A percentile compares a stretch with the other conserved stretches of the same genome.
phyloP scores from a whole-genome alignment of 2,329 filamentous ascomycete genomes.

The Balansia obtecta region DNA sequence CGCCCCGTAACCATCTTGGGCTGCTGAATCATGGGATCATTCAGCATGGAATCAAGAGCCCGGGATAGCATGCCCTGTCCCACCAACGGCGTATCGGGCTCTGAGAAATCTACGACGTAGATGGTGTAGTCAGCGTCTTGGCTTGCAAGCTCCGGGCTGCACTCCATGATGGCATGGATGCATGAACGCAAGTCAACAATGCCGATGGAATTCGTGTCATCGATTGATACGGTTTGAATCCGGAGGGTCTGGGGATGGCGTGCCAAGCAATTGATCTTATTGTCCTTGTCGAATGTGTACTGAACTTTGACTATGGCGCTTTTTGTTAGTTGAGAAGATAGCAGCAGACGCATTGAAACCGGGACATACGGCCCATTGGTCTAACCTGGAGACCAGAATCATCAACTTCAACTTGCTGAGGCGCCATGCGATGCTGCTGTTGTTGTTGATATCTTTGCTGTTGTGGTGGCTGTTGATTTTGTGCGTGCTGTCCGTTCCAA shows the following conservation, averaged over 20 bases:
- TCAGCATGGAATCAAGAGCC: slow-evolving; percentile 43
- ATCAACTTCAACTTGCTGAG: slow-evolving; percentile 19
- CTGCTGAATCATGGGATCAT: slow-evolving; percentile 35
- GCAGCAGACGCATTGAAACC: slow-evolving; percentile 6
- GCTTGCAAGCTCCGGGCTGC: slow-evolving; percentile 69
- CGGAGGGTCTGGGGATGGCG: slow-evolving; percentile 69
- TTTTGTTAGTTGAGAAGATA: slow-evolving; percentile 9
- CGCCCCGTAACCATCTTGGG: slow-evolving; percentile 76
- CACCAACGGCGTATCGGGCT: slow-evolving; percentile 83
- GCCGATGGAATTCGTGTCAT: slow-evolving; percentile 71
- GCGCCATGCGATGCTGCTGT: slow-evolving; percentile 16
- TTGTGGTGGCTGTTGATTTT: slow-evolving; percentile 4
- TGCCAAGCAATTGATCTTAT: slow-evolving; percentile 80
- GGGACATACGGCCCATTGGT: slow-evolving; percentile 54
- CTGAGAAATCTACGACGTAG: slow-evolving; percentile 93
- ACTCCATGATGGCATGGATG: slow-evolving; percentile 63
- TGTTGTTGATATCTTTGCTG: slow-evolving; percentile 1
- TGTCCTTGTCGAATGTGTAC: slow-evolving; percentile 87
- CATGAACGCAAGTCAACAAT: slow-evolving; percentile 80
- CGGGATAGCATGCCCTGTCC: slow-evolving; percentile 92
- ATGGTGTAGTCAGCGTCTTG: slow-evolving; percentile 81
- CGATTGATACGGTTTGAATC: slow-evolving; percentile 68
- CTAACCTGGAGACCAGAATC: slow-evolving; percentile 44
- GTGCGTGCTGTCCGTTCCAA: slow-evolving; percentile 4
- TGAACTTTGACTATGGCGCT: slow-evolving; percentile 70